phyloP scores from a whole-genome alignment of 495 filamentous ascomycete species.

The Hypoxylon rickii region DNA sequence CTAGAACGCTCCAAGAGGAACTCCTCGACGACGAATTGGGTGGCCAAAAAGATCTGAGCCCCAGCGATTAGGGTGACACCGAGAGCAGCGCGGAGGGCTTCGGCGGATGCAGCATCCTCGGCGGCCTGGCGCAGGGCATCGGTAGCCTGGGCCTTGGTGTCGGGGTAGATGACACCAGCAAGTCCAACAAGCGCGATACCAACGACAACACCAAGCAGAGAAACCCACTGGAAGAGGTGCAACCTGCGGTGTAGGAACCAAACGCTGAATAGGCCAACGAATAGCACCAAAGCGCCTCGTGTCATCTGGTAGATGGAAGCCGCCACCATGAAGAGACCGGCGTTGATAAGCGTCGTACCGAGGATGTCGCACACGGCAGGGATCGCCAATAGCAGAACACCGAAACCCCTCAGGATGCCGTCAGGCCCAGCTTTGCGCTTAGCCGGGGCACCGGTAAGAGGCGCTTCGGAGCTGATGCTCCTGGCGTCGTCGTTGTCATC shows the following conservation, averaged over 20 bases:
- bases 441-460: constrained; percentile 53
- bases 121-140: constrained; percentile 31
- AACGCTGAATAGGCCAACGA: constrained; percentile 94
- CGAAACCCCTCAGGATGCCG: constrained; percentile 69
- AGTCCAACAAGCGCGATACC: constrained; percentile 91
- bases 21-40: constrained; percentile 95
- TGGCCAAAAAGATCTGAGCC: constrained; percentile 94
- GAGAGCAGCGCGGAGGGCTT: constrained; percentile 72
- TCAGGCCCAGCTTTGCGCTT: constrained; percentile 47
- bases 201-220: constrained; percentile 81
- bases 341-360: constrained; percentile 96
- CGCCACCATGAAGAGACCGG: constrained; percentile 88
- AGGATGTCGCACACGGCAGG: constrained; percentile 93
- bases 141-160: constrained; percentile 53
- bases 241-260: constrained; percentile 81
- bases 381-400: constrained; percentile 75
- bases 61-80: constrained; percentile 88
- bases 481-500: constrained; percentile 52
- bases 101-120: constrained; percentile 40
- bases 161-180: constrained; percentile 77
- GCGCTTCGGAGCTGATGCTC: constrained; percentile 43
- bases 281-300: constrained; percentile 87
- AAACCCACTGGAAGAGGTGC: constrained; percentile 84
- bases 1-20: constrained; percentile 88
- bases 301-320: constrained; percentile 99